Conservation (phyloP, 2,329 filamentous ascomycete genomes). For the Chaetomium sp. region DNA sequence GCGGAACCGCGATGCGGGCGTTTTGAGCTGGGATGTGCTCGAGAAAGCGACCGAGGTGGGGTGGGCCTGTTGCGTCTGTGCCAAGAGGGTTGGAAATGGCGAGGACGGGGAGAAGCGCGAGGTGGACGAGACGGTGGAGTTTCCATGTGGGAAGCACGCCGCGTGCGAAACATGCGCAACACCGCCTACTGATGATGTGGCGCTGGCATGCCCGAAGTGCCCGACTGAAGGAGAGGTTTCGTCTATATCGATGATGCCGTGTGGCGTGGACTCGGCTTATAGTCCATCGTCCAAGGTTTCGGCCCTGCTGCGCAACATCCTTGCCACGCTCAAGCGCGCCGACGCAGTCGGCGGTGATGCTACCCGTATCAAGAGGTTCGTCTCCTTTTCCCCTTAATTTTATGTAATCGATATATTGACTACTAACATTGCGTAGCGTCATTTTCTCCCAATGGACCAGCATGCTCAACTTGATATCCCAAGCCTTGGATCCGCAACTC, state of each 20-base stretch:
- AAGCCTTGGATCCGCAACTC: conserved; percentile 10
- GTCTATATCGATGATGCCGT: not conserved
- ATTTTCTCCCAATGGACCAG: conserved; percentile 26
- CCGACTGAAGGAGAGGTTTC: not conserved
- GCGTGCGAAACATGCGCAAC: not conserved
- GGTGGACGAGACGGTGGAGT: not conserved
- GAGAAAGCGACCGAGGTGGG: not conserved
- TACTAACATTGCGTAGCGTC: conserved; percentile 18
- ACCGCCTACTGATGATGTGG: not conserved
- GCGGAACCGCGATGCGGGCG: conserved; percentile 8
- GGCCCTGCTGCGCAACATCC: not conserved
- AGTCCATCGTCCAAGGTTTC: not conserved
- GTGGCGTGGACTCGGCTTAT: not conserved
- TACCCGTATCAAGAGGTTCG: not conserved
- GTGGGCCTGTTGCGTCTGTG: not conserved
- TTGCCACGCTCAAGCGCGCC: not conserved
- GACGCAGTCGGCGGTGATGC: not conserved
- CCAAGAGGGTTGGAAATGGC: not conserved
- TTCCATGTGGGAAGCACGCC: not conserved
- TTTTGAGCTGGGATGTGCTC: not conserved
- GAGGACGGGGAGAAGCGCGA: not conserved
- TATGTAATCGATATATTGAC: not conserved
- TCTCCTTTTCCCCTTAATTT: not conserved
- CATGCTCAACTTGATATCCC: conserved; percentile 27
- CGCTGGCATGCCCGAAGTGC: not conserved